Percentiles rank a stretch among this genome's conserved stretches.
phyloP scores from a whole-genome alignment of 2,329 filamentous ascomycete species.

The Blastomyces gilchristii region DNA sequence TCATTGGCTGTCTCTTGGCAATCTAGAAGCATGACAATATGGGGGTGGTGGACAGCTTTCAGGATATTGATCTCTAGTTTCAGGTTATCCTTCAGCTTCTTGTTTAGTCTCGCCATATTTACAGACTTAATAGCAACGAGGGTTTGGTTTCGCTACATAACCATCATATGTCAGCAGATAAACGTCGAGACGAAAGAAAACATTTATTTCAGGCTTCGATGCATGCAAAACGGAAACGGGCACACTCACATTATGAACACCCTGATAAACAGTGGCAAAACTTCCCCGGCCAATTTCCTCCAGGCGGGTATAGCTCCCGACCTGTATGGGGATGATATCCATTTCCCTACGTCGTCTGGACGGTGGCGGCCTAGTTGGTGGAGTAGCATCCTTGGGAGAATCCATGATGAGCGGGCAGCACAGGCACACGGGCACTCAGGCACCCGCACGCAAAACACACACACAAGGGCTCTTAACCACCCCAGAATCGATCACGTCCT shows the following conservation, averaged over 20 bases:
- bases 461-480: not conserved
- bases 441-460: not conserved
- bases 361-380: slow-evolving; percentile 34
- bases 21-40: slow-evolving; percentile 93
- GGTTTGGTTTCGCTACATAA: slow-evolving; percentile 49
- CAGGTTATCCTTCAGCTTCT: slow-evolving; percentile 92
- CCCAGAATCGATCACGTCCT: slow-evolving; percentile 7
- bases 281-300: slow-evolving; percentile 94
- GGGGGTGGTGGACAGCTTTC: slow-evolving; percentile 84
- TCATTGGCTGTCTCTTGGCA: slow-evolving; percentile 78
- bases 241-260: slow-evolving; percentile 64
- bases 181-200: not conserved
- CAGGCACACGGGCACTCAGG: not conserved
- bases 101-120: slow-evolving; percentile 78
- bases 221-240: not conserved
- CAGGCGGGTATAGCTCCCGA: slow-evolving; percentile 72
- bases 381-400: slow-evolving; percentile 22
- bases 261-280: slow-evolving; percentile 90
- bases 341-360: slow-evolving; percentile 23
- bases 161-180: slow-evolving; percentile 4
- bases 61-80: slow-evolving; percentile 93
- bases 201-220: not conserved
- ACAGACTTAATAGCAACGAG: slow-evolving; percentile 96
- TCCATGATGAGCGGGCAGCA: slow-evolving; percentile 11
- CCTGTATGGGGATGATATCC: slow-evolving; percentile 29